A percentile compares a stretch with the other conserved stretches of the same genome.
These are phyloP conservation scores for Baudoinia panamericana DNA, from an alignment of 495 filamentous ascomycete species.

Conservation along the genomic window DNA sequence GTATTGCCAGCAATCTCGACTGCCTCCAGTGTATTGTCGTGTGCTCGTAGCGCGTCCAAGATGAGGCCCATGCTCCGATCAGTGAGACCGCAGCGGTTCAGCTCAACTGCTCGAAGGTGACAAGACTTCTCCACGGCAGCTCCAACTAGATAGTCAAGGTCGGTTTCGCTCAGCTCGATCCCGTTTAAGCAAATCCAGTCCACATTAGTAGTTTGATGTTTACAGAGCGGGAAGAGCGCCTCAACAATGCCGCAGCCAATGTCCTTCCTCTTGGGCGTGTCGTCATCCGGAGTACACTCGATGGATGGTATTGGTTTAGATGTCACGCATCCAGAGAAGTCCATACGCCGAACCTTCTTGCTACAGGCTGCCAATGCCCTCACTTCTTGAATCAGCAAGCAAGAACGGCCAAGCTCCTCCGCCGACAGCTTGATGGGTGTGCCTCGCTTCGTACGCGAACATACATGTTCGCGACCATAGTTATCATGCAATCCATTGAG, in stretches of 20 bases:
- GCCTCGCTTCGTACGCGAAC: conserved; percentile 44
- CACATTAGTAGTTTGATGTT: conserved; percentile 57
- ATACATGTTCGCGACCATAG: conserved; percentile 50
- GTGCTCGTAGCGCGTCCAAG: conserved; percentile 45
- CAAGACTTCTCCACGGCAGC: conserved; percentile 50
- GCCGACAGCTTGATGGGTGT: conserved; percentile 42
- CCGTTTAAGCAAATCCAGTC: conserved; percentile 73
- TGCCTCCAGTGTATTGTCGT: conserved; percentile 60
- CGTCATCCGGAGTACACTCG: conserved; percentile 36
- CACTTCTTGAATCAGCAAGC: conserved; percentile 59
- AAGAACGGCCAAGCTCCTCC: conserved; percentile 44
- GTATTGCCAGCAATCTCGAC: conserved; percentile 67
- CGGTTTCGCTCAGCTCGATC: conserved; percentile 69
- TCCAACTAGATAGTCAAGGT: conserved; percentile 60
- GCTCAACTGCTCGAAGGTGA: conserved; percentile 66
- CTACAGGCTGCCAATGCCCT: conserved; percentile 58
- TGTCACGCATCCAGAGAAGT: conserved; percentile 48
- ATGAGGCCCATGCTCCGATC: conserved; percentile 44
- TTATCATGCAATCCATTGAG: conserved; percentile 49
- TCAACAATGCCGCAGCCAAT: conserved; percentile 67
- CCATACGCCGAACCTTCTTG: conserved; percentile 45
- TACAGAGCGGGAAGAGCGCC: conserved; percentile 65
- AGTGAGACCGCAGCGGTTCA: conserved; percentile 63
- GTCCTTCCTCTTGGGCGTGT: conserved; percentile 41
- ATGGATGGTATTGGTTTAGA: conserved; percentile 37